phyloP scores from a whole-genome alignment of 129 eudicot species.

The Helianthus tuberosus region DNA sequence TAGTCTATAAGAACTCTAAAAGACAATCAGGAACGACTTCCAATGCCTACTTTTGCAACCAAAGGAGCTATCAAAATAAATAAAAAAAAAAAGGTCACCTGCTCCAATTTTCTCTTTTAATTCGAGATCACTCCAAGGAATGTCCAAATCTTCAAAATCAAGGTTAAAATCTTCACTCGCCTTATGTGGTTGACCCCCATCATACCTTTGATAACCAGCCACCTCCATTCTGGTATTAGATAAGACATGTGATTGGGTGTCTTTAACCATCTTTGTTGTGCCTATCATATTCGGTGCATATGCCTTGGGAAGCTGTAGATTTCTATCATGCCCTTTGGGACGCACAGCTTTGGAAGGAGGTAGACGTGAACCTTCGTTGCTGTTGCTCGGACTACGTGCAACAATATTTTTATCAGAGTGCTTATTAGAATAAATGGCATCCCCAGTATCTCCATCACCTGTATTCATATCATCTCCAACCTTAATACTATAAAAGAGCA shows the following conservation, averaged over 20 bases:
- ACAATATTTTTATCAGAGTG: slow-evolving; percentile 44
- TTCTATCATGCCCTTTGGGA: slow-evolving; percentile 55
- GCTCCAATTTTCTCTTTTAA: slow-evolving; percentile 79
- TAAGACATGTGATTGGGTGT: slow-evolving; percentile 38
- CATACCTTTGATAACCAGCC: slow-evolving; percentile 38
- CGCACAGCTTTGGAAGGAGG: slow-evolving; percentile 46
- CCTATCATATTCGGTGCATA: slow-evolving; percentile 42
- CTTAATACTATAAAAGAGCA: slow-evolving; percentile 1
- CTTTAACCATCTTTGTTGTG: slow-evolving; percentile 40
- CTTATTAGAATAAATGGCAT: slow-evolving; percentile 40
- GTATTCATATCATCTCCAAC: slow-evolving; percentile 20
- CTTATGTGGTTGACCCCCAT: slow-evolving; percentile 35
- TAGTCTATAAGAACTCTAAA: neutral
- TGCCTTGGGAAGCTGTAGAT: slow-evolving; percentile 42
- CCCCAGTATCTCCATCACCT: slow-evolving; percentile 71
- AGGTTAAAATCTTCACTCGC: slow-evolving; percentile 45
- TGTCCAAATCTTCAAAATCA: slow-evolving; percentile 69
- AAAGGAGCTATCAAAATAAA: neutral
- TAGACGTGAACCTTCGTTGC: slow-evolving; percentile 41
- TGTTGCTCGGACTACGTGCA: slow-evolving; percentile 62
- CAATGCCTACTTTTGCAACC: slow-evolving; percentile 1
- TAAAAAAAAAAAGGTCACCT: slow-evolving; percentile 40
- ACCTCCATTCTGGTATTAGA: slow-evolving; percentile 44
- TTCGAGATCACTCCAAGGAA: slow-evolving; percentile 82
- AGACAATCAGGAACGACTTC: slow-evolving; percentile 6